phyloP scores from a whole-genome alignment of 164 flowering plant genomes.

The Paratinospora sagittata region DNA sequence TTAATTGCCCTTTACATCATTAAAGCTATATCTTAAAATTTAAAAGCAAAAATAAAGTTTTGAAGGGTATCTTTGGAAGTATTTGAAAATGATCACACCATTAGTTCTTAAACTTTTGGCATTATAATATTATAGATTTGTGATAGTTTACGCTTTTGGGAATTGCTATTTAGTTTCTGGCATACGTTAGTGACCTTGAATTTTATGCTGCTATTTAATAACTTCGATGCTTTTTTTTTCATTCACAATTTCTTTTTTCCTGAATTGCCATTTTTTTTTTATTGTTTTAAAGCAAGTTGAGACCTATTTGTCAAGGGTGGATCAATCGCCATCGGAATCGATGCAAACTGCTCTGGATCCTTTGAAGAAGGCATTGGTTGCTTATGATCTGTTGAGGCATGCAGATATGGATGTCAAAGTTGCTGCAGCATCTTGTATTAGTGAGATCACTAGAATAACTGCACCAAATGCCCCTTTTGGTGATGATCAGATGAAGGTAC shows the following conservation, averaged over 20 bases:
- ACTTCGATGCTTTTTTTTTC: background rate
- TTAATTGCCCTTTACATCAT: too few species aligned
- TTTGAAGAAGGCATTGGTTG: constrained; percentile 47
- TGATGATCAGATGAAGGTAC: constrained; percentile 86
- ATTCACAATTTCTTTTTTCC: background rate
- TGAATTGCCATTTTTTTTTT: background rate
- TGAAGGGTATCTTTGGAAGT: too few species aligned
- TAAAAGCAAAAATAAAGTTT: too few species aligned
- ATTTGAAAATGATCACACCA: too few species aligned
- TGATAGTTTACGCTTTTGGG: background rate
- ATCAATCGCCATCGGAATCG: constrained; percentile 60
- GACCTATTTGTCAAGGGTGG: constrained; percentile 42
- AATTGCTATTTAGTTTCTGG: background rate
- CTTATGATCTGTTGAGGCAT: constrained; percentile 46
- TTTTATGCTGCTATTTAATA: background rate
- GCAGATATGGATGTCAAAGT: constrained; percentile 57
- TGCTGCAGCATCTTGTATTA: constrained; percentile 68
- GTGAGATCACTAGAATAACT: constrained; percentile 76
- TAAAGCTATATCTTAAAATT: too few species aligned
- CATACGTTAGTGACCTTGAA: background rate
- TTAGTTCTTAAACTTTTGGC: too few species aligned
- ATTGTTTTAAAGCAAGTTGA: constrained; percentile 46
- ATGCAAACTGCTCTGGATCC: constrained; percentile 46
- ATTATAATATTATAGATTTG: too few species aligned
- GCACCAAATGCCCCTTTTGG: constrained; percentile 80